Evolutionary conservation across 1,284 basidiomycete species (phyloP).

Genomic region (Serendipita sp.): DNA sequence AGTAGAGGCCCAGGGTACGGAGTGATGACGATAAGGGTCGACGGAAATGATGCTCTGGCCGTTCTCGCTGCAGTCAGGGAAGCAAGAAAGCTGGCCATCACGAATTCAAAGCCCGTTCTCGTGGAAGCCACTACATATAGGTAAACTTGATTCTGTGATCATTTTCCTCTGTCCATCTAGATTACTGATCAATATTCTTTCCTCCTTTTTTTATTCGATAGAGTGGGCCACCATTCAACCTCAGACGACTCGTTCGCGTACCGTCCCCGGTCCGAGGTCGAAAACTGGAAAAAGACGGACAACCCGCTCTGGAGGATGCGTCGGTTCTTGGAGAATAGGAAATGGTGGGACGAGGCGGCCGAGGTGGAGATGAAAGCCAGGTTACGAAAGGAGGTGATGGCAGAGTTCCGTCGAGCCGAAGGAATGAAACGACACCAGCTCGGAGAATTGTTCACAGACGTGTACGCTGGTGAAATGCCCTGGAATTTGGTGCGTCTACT

Average conservation of each 20-base stretch:
- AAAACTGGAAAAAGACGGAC: slow-evolving; percentile 74
- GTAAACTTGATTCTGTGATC: slow-evolving; percentile 20
- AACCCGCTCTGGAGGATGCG: slow-evolving; percentile 82
- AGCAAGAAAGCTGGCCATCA: slow-evolving; percentile 62
- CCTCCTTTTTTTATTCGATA: slow-evolving; percentile 18
- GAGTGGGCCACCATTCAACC: slow-evolving; percentile 88
- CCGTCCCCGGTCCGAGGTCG: slow-evolving; percentile 70
- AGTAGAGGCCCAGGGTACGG: slow-evolving; percentile 89
- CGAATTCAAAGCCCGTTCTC: slow-evolving; percentile 69
- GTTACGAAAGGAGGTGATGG: slow-evolving; percentile 61
- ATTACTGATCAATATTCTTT: neutral
- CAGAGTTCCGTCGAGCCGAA: slow-evolving; percentile 68
- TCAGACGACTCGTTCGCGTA: slow-evolving; percentile 92
- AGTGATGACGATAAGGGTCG: slow-evolving; percentile 78
- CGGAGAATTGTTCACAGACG: slow-evolving; percentile 72
- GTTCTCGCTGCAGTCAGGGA: slow-evolving; percentile 72
- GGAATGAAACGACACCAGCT: slow-evolving; percentile 54
- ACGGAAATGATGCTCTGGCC: slow-evolving; percentile 87
- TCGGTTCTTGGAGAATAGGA: slow-evolving; percentile 61
- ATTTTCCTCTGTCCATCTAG: neutral
- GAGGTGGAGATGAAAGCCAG: slow-evolving; percentile 61
- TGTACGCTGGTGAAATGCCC: slow-evolving; percentile 74
- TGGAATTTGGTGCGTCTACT: slow-evolving; percentile 61
- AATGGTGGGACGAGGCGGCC: slow-evolving; percentile 75
- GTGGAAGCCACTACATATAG: slow-evolving; percentile 90